Evolutionary conservation across 257 asterid genomes (phyloP).

Genomic region (Verbascum thapsus): DNA sequence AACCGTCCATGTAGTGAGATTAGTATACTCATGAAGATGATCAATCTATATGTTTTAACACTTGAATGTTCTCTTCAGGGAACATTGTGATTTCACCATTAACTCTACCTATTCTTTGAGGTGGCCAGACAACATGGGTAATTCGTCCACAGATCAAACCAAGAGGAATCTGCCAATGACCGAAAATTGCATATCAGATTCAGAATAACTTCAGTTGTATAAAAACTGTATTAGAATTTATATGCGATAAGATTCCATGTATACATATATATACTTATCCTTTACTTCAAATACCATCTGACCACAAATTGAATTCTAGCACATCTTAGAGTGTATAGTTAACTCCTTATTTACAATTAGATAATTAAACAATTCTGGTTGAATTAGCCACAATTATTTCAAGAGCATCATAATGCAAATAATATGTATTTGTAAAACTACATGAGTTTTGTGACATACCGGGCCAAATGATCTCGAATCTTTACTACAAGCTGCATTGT

Average conservation of each 20-base stretch:
- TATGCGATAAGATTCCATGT: constrained; percentile 1
- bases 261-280: neutral
- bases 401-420: constrained; percentile 8
- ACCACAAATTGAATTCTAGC: neutral
- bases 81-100: constrained; percentile 36
- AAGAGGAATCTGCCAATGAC: constrained; percentile 66
- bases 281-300: neutral
- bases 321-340: too few relatives aligned
- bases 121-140: constrained; percentile 87
- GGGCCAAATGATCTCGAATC: constrained; percentile 88
- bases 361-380: too few relatives aligned
- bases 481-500: constrained; percentile 66
- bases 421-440: neutral
- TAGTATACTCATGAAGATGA: neutral
- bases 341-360: constrained; percentile 1
- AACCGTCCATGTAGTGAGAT: neutral
- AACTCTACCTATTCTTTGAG: constrained; percentile 71
- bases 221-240: neutral
- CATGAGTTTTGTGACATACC: constrained; percentile 41
- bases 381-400: too few relatives aligned
- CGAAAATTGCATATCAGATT: neutral
- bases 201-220: neutral
- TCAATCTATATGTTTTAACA: constrained; percentile 10
- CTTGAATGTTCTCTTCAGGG: constrained; percentile 31
- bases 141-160: constrained; percentile 88